Conservation (phyloP, 2,329 filamentous ascomycete species). For the Fusarium veterinarium region DNA sequence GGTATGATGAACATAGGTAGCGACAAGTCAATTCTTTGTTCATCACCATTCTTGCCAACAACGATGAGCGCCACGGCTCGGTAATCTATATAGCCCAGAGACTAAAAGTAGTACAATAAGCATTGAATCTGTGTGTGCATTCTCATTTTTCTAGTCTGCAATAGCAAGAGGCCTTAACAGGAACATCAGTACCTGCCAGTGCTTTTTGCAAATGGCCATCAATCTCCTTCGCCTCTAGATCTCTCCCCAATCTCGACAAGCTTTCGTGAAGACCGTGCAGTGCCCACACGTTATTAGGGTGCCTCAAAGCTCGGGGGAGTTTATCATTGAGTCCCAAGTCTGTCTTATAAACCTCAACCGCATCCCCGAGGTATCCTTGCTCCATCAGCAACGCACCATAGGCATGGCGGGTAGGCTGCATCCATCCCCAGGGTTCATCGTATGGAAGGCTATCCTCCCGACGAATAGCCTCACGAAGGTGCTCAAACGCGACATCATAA, state of each 20-base stretch:
- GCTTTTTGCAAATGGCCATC: background rate
- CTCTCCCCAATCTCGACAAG: slow-evolving; percentile 62
- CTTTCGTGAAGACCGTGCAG: slow-evolving; percentile 80
- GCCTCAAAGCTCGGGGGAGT: slow-evolving; percentile 71
- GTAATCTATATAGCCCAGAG: rapidly evolving
- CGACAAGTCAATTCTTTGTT: rapidly evolving
- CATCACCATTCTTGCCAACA: background rate
- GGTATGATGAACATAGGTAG: rapidly evolving
- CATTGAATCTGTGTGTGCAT: rapidly evolving
- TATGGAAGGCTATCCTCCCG: slow-evolving; percentile 74
- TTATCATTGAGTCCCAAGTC: slow-evolving; percentile 71
- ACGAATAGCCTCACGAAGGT: slow-evolving; percentile 67
- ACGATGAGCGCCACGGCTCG: rapidly evolving
- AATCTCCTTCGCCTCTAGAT: slow-evolving; percentile 49
- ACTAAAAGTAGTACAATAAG: rapidly evolving
- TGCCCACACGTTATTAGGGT: slow-evolving; percentile 81
- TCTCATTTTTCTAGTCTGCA: background rate
- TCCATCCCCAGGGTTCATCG: slow-evolving; percentile 83
- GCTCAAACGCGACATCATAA: slow-evolving; percentile 67
- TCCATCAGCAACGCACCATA: slow-evolving; percentile 77
- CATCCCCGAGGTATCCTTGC: slow-evolving; percentile 68
- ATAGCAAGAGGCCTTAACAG: slow-evolving; percentile 20
- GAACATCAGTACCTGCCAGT: slow-evolving; percentile 4
- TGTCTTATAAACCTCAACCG: slow-evolving; percentile 67
- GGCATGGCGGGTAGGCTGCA: slow-evolving; percentile 79